Evolutionary conservation across 225 moss, liverwort and hornwort genomes (phyloP).

Genomic region (Polytrichum commune): DNA sequence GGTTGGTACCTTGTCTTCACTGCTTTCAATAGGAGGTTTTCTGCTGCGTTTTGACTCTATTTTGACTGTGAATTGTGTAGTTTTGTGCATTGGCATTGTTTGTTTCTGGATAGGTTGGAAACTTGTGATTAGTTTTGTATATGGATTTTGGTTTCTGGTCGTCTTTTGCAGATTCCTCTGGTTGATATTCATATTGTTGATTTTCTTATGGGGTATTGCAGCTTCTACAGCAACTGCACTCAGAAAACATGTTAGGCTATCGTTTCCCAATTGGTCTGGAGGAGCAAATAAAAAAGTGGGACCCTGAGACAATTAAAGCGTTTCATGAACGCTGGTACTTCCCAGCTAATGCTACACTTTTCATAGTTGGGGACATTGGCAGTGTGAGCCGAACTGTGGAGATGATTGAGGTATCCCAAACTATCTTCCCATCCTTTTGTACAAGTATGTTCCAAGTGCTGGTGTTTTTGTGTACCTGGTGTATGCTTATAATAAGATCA

Average conservation of each 20-base stretch:
- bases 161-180: too few relatives aligned
- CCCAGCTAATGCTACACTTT: conserved; percentile 98
- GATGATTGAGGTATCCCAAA: conserved; percentile 87
- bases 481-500: too few relatives aligned
- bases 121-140: too few relatives aligned
- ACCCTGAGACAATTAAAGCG: conserved; percentile 93
- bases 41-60: too few relatives aligned
- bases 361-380: conserved; percentile 96
- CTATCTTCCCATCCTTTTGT: not conserved
- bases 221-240: conserved; percentile 98
- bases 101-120: too few relatives aligned
- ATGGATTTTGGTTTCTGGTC: too few relatives aligned
- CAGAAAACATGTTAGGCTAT: conserved; percentile 97
- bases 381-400: conserved; percentile 94
- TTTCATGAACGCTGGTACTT: conserved; percentile 99
- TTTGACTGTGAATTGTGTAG: too few relatives aligned
- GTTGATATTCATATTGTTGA: not conserved
- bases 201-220: conserved; percentile 29
- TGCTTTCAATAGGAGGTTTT: too few relatives aligned
- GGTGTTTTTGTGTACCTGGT: too few relatives aligned
- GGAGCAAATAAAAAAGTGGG: conserved; percentile 97
- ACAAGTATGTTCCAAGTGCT: too few relatives aligned
- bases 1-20: conserved; percentile 30
- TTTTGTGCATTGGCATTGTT: too few relatives aligned
- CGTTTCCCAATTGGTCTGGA: conserved; percentile 98